Conservation (phyloP, 306 rosid genomes). For the Quillaja saponaria region DNA sequence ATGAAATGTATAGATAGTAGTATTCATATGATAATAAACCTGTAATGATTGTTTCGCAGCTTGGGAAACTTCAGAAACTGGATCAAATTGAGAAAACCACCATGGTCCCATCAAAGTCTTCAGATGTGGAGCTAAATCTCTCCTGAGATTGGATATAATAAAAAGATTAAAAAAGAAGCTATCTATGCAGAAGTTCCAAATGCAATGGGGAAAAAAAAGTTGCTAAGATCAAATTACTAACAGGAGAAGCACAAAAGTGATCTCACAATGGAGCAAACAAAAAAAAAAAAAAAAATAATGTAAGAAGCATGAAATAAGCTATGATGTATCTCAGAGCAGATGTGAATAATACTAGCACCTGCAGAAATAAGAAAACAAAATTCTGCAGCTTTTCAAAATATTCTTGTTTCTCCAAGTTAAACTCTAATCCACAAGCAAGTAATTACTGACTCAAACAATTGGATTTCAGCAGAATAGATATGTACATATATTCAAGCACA, state of each 20-base stretch:
- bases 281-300: constrained; percentile 14
- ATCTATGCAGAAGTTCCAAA: constrained; percentile 26
- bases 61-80: constrained; percentile 86
- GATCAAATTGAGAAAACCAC: constrained; percentile 99
- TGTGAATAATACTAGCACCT: constrained; percentile 6
- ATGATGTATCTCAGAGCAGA: constrained; percentile 20
- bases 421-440: constrained; percentile 30
- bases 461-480: too few species aligned
- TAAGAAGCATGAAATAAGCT: constrained; percentile 14
- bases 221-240: not conserved
- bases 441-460: constrained; percentile 21
- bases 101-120: constrained; percentile 98
- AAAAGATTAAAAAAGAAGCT: too few species aligned
- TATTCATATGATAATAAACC: constrained; percentile 41
- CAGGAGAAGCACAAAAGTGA: not conserved
- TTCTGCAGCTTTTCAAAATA: constrained; percentile 24
- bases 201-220: constrained; percentile 6
- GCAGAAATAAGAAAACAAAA: not conserved
- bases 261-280: constrained; percentile 13
- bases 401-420: not conserved
- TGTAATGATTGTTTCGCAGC: constrained; percentile 90
- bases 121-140: constrained; percentile 88
- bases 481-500: too few species aligned
- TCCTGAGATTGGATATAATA: constrained; percentile 59
- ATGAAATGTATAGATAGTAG: too few species aligned